Evolutionary conservation across 139 green algal species (phyloP), one percentile per base, ranked within the genome.

Genomic region (Chloropicon primus): DNA sequence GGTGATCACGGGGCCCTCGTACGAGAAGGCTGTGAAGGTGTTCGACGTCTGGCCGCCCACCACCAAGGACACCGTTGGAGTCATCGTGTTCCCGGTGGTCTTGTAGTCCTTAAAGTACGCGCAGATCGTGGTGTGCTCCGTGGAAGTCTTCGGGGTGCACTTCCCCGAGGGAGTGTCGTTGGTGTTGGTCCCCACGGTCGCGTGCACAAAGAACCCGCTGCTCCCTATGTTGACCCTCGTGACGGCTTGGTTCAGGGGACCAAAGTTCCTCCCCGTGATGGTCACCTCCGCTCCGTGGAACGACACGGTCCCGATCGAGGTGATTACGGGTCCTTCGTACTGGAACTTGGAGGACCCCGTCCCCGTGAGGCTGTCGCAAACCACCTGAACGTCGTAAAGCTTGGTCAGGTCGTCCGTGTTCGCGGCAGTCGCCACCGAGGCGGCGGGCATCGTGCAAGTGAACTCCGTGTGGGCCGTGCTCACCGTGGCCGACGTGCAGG

Each of bases 401-500:
- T 79, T 79, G 26, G 26, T 79, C 27, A 79, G 26, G 41, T 79
- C 76, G 17, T 29, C 27, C 5, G 76, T 76, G 76, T 24, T 79
- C 17, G 41, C 41, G 17, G 10, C 41, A 62, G 41, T n/a, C 25
- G 76, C 21, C 21, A 54, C 10, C 3, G 74, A 73, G 25, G 74
- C 76, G 10, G 76, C 76, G 26, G 27, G n/a, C 27, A 79, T 77
- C 27, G 76, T 79, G 76, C 76, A 77, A 21, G 21, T 2, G 27
- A 79, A 75, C 27, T 24, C 24, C 17, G 76, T 79, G 76, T 79
- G 24, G 26, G 26, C 27, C 27, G 25, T 79, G n/a, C 10, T 77
- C 41, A 78, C 21, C 21, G 17, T 24, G 22, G n/a, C 22, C 22
- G 28, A 28, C 17, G 76, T 22, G 76, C 27, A 79, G 26, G 27